Evolutionary conservation across 2,329 filamentous ascomycete species (phyloP).

Genomic region (Ophiostoma triangulosporum): DNA sequence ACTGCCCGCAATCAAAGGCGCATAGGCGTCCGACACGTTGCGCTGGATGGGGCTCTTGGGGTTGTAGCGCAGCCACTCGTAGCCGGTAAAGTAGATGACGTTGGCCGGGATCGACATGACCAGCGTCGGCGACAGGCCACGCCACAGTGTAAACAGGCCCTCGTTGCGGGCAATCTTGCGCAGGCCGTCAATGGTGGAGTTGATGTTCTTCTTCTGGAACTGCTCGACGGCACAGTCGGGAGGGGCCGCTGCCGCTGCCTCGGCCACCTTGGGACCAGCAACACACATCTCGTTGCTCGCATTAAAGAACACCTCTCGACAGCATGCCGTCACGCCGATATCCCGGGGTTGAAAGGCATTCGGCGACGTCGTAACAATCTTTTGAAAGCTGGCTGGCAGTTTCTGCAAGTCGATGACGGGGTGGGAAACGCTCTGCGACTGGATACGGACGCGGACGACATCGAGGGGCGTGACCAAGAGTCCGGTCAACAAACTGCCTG

Average conservation of each 20-base stretch:
- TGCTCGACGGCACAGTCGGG: conserved; percentile 75
- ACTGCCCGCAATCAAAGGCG: conserved; percentile 69
- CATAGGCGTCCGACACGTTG: conserved; percentile 52
- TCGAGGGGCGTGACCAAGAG: conserved; percentile 81
- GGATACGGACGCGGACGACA: conserved; percentile 86
- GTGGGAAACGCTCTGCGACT: conserved; percentile 53
- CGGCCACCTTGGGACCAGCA: conserved; percentile 46
- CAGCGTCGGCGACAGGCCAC: conserved; percentile 84
- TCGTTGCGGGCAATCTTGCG: conserved; percentile 93
- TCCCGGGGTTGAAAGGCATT: conserved; percentile 62
- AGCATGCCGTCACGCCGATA: conserved; percentile 86
- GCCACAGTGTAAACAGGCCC: conserved; percentile 75
- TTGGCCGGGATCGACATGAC: conserved; percentile 91
- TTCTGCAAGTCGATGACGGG: conserved; percentile 22
- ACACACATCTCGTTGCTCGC: conserved; percentile 73
- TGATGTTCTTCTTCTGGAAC: conserved; percentile 68
- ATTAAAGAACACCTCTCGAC: conserved; percentile 92
- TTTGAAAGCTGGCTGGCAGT: conserved; percentile 39
- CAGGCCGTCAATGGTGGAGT: conserved; percentile 80
- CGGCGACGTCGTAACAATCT: conserved; percentile 42
- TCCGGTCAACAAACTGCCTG: conserved; percentile 80
- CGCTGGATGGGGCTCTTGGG: conserved; percentile 56
- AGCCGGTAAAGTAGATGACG: conserved; percentile 97
- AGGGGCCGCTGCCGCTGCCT: conserved; percentile 33
- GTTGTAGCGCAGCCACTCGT: conserved; percentile 81